These are phyloP conservation scores for Aspergillus viridinutans DNA, from an alignment of 2,329 filamentous ascomycete genomes.

Conservation along the genomic window DNA sequence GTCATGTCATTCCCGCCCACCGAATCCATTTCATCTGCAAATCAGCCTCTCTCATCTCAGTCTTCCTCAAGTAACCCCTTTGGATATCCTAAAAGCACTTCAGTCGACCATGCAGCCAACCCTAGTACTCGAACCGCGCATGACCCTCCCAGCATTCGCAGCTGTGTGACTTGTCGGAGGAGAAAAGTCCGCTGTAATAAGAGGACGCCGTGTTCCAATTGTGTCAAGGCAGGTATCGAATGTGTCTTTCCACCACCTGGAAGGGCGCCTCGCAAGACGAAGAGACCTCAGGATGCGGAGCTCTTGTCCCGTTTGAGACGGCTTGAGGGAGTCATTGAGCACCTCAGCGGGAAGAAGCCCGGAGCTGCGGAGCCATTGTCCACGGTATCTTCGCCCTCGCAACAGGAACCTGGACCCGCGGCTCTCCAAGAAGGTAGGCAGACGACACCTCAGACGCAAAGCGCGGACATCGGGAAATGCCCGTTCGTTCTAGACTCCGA, in stretches of 20 bases:
- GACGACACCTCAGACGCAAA: neutral
- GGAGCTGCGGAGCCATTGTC: conserved; percentile 12
- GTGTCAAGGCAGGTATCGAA: conserved; percentile 49
- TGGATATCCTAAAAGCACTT: neutral
- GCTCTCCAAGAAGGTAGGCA: neutral
- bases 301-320: conserved; percentile 54
- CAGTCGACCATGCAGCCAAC: neutral
- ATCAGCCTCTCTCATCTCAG: neutral
- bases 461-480: conserved; percentile 5
- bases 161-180: conserved; percentile 46
- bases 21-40: conserved; percentile 6
- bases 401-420: conserved; percentile 4
- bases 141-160: conserved; percentile 34
- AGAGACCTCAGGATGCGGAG: conserved; percentile 57
- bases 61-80: conserved; percentile 4
- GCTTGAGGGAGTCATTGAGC: conserved; percentile 59
- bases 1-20: conserved; percentile 16
- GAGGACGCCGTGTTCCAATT: conserved; percentile 46
- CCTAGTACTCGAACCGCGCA: conserved; percentile 6
- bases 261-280: conserved; percentile 55
- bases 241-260: conserved; percentile 61
- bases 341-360: conserved; percentile 47
- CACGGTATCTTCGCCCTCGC: conserved; percentile 5
- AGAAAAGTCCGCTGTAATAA: conserved; percentile 49
- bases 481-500: conserved; percentile 15